Conservation (phyloP, 768 basidiomycete genomes). For the Tulasnella sp. region DNA sequence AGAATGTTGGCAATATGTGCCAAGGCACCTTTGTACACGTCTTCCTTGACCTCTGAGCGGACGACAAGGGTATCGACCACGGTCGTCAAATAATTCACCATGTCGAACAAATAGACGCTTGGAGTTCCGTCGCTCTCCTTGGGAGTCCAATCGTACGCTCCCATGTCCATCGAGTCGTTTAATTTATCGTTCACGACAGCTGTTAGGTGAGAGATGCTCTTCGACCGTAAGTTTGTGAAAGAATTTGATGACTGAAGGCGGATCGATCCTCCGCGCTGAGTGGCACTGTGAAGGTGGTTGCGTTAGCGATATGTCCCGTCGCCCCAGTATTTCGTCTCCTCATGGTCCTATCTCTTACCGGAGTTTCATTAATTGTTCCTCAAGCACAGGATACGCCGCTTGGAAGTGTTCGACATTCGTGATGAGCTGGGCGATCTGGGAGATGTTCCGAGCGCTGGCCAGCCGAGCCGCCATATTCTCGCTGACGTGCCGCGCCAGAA, state of each 20-base stretch:
- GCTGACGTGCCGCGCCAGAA: conserved; percentile 72
- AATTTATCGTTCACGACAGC: conserved; percentile 84
- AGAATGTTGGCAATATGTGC: conserved; percentile 81
- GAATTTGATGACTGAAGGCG: conserved; percentile 52
- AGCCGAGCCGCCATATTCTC: conserved; percentile 72
- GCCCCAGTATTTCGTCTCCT: background rate
- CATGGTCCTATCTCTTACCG: conserved; percentile 46
- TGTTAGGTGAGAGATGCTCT: conserved; percentile 71
- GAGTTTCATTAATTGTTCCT: conserved; percentile 74
- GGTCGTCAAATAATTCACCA: conserved; percentile 94
- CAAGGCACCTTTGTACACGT: conserved; percentile 85
- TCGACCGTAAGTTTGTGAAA: conserved; percentile 64
- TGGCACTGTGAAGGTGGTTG: conserved; percentile 52
- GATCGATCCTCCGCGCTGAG: conserved; percentile 78
- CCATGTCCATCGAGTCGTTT: conserved; percentile 91
- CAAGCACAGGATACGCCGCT: conserved; percentile 76
- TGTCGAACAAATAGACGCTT: conserved; percentile 91
- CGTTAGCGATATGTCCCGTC: background rate
- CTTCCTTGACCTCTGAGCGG: conserved; percentile 79
- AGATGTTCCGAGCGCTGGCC: conserved; percentile 67
- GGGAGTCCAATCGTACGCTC: conserved; percentile 91
- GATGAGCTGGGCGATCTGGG: conserved; percentile 89
- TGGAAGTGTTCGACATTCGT: conserved; percentile 92
- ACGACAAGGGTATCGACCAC: conserved; percentile 87
- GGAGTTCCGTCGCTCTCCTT: conserved; percentile 53